Base-by-base conservation (phyloP, 2,329 filamentous ascomycete genomes). In the Aspergillus udagawae region DNA sequence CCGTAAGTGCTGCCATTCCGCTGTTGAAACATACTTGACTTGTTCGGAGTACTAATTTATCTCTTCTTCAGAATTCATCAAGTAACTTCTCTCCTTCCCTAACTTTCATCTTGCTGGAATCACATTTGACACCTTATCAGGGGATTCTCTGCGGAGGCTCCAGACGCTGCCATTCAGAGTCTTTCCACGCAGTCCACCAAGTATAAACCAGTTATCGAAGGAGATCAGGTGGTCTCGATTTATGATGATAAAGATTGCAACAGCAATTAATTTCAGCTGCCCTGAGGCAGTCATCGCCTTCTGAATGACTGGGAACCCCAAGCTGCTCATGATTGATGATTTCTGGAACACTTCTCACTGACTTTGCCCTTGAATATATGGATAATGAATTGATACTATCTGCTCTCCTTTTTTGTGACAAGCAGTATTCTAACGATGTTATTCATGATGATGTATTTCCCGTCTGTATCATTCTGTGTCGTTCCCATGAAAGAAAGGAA, bases 121-220 rank as follows among this genome's bases (percentile, higher is more conserved):
- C 12, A 21, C 23, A 51, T 52, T 51, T 59, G 57, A 58, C 49
- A 20, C 25, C 53, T 25, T 25, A 25, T 59, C 42, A 94, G 90
- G 77, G 91, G 88, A 49, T 94, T 95, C 71, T 85, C 90, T 32
- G 89, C 88, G 52, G 85, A 88, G 61, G 87, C 88, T 35, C 86
- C 91, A 1, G 83, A 84, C 57, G 85, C 86, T 65, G 82, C 86
- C 21, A 80, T 96, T 55, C 81, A 90, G 58, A 81, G 80, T 4
- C 83, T 96, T 29, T 83, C 87, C 64, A 77, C 84, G 1, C 80
- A 84, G 76, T 85, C 86, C 58, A 77, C 79, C 54, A 72, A 82
- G 58, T 87, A 86, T 74, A 78, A 83, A 52, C 85, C 86, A 1
- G 72, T 81, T 29, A 85, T 97, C 61, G 92, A 96, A 75, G 86